phyloP scores from a whole-genome alignment of 768 basidiomycete genomes.

The Rhizopogon roseolus region DNA sequence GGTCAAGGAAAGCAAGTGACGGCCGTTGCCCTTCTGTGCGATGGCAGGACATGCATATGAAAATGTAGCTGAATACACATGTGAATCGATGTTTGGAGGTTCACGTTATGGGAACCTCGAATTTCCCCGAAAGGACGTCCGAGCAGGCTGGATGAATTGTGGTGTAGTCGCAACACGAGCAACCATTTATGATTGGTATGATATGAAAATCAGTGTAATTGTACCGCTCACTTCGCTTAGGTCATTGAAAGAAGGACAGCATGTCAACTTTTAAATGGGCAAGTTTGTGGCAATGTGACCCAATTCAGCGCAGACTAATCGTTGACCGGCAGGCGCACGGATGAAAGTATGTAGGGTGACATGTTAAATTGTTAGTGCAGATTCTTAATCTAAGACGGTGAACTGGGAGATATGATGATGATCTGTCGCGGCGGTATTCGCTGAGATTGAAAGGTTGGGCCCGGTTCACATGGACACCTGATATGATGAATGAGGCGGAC shows the following conservation, averaged over 20 bases:
- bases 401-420: neutral
- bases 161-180: neutral
- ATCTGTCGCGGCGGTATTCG: neutral
- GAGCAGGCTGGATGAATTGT: neutral
- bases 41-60: neutral
- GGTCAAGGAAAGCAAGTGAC: neutral
- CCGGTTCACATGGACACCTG: neutral
- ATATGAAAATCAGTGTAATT: neutral
- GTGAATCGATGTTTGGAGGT: neutral
- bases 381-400: neutral
- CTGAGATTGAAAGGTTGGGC: neutral
- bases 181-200: neutral
- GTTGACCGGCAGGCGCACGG: no score
- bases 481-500: slow-evolving; percentile 4
- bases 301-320: no score
- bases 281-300: neutral
- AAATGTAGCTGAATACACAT: neutral
- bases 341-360: no score
- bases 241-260: neutral
- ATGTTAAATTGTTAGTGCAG: no score
- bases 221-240: neutral
- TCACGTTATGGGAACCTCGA: neutral
- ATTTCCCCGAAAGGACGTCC: neutral
- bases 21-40: neutral
- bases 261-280: neutral